Evolutionary conservation across 306 rosid species (phyloP).

Genomic region (Casuarina glauca): DNA sequence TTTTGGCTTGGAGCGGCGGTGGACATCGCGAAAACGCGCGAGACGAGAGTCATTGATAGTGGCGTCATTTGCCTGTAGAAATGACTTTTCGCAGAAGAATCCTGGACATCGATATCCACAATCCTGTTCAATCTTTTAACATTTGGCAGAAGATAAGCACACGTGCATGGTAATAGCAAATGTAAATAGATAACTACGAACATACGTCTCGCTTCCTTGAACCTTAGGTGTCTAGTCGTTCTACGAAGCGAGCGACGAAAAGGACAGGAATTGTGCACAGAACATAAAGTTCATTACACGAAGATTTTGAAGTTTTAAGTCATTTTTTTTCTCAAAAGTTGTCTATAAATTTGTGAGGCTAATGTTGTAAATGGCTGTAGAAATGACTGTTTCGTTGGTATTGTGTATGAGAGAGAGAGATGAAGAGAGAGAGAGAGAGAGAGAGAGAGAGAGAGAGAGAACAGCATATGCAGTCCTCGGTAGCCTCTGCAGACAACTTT

Average conservation of each 20-base stretch:
- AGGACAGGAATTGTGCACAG: background rate
- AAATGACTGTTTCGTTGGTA: slow-evolving; percentile 1
- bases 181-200: background rate
- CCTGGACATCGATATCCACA: background rate
- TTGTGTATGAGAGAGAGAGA: slow-evolving; percentile 45
- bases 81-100: background rate
- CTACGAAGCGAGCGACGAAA: background rate
- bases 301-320: no score
- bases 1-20: background rate
- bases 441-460: slow-evolving; percentile 14
- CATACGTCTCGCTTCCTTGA: background rate
- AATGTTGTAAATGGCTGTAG: background rate
- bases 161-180: background rate
- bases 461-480: slow-evolving; percentile 13
- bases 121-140: background rate
- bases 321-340: no score
- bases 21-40: background rate
- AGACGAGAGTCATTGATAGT: background rate
- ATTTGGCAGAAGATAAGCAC: background rate
- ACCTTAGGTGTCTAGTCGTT: background rate
- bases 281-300: no score
- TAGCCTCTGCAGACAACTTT: slow-evolving; percentile 31
- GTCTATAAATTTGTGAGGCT: no score
- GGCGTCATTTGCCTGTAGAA: background rate
- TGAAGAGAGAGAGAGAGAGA: slow-evolving; percentile 41